Evolutionary conservation across 129 eudicot genomes (phyloP).

Genomic region (Rutidosis leptorrhynchoides): DNA sequence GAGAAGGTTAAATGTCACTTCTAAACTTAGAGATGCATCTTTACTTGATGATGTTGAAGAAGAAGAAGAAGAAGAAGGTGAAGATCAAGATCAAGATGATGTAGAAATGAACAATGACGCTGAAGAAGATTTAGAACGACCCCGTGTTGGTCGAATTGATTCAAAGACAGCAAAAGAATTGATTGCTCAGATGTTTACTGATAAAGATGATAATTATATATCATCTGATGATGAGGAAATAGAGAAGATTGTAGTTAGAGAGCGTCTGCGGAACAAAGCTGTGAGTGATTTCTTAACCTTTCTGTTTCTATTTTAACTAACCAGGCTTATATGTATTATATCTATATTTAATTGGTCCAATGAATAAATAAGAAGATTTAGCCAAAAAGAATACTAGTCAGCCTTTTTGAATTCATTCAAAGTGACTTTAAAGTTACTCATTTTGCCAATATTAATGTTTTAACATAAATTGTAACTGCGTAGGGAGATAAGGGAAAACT

Average conservation of each 20-base stretch:
- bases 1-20: constrained; percentile 52
- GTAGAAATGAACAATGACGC: constrained; percentile 34
- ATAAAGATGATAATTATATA: constrained; percentile 59
- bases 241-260: constrained; percentile 47
- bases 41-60: constrained; percentile 45
- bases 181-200: constrained; percentile 59
- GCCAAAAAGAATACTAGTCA: neutral
- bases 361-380: neutral
- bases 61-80: constrained; percentile 43
- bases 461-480: constrained; percentile 18
- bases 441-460: neutral
- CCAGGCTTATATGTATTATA: neutral
- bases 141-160: constrained; percentile 39
- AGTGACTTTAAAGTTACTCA: neutral
- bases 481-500: constrained; percentile 54
- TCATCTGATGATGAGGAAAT: constrained; percentile 84
- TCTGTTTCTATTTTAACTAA: neutral
- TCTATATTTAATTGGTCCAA: neutral
- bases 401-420: neutral
- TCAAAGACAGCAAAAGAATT: constrained; percentile 60
- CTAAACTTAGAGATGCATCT: constrained; percentile 46
- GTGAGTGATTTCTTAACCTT: constrained; percentile 38
- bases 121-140: constrained; percentile 37
- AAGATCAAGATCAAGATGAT: constrained; percentile 33
- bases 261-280: constrained; percentile 48